Evolutionary conservation across 2,329 filamentous ascomycete genomes (phyloP).

Genomic region (Hymenoscyphus linearis): DNA sequence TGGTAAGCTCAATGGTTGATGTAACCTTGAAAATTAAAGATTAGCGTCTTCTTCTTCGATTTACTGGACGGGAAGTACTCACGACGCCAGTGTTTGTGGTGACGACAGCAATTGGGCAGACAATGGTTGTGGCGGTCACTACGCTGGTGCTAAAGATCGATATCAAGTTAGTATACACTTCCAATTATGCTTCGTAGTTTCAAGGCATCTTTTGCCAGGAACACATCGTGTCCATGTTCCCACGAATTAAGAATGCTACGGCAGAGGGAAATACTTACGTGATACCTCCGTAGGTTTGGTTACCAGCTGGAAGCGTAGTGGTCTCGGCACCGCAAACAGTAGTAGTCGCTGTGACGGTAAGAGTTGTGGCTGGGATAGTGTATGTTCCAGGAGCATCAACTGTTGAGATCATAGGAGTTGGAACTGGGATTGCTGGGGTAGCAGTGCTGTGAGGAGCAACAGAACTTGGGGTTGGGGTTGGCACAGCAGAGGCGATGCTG

Average conservation of each 20-base stretch:
- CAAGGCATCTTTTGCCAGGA: no score
- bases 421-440: constrained; percentile 32
- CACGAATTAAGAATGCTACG: not conserved
- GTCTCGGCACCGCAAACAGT: constrained; percentile 61
- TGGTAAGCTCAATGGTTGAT: constrained; percentile 63
- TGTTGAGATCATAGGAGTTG: constrained; percentile 43
- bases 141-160: constrained; percentile 35
- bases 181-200: no score
- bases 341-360: constrained; percentile 31
- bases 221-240: not conserved
- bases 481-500: not conserved
- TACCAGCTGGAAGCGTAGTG: constrained; percentile 57
- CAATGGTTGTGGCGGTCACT: constrained; percentile 58
- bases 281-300: constrained; percentile 65
- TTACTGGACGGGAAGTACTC: not conserved
- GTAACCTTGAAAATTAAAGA: constrained; percentile 33
- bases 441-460: constrained; percentile 35
- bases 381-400: constrained; percentile 66
- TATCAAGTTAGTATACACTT: no score
- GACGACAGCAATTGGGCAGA: constrained; percentile 64
- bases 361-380: constrained; percentile 68
- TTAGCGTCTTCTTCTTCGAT: no score
- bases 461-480: constrained; percentile 3
- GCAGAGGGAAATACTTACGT: constrained; percentile 36
- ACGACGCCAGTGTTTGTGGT: constrained; percentile 53